Percentiles rank a stretch among this genome's conserved stretches.
Conservation (phyloP, 2,329 filamentous ascomycete species). For the Nemania diffusa region DNA sequence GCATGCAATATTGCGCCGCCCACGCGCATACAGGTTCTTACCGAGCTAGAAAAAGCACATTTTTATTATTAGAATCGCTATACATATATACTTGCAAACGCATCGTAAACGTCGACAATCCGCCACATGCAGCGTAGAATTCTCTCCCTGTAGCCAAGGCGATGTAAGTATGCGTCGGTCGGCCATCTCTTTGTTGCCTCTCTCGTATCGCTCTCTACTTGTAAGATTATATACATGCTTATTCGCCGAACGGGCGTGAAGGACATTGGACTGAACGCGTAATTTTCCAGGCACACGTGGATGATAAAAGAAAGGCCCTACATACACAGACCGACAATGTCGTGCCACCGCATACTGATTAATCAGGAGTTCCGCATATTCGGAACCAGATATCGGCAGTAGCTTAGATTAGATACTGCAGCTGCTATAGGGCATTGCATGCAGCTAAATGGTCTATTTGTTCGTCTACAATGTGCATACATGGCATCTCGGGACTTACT, state of each 20-base stretch:
- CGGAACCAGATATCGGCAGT: constrained; percentile 25
- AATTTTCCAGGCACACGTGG: constrained; percentile 15
- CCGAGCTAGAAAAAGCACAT: constrained; percentile 5
- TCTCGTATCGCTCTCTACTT: not conserved
- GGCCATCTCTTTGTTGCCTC: constrained; percentile 5
- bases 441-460: too few species aligned
- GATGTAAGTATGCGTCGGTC: not conserved
- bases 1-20: constrained; percentile 10
- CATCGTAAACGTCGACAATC: constrained; percentile 11
- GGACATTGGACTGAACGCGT: constrained; percentile 25
- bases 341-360: constrained; percentile 30
- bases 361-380: constrained; percentile 33
- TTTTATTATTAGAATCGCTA: constrained; percentile 27
- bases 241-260: constrained; percentile 22
- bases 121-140: constrained; percentile 6
- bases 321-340: constrained; percentile 7
- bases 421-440: not conserved
- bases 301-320: constrained; percentile 11
- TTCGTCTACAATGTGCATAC: too few species aligned
- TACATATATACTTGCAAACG: not conserved
- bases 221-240: constrained; percentile 10
- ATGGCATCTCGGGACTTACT: not conserved
- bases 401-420: constrained; percentile 14
- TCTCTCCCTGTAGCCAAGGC: constrained; percentile 10
- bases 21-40: constrained; percentile 18